These are phyloP conservation scores for Leccinum broughii DNA, from an alignment of 768 basidiomycete genomes.

Conservation along the genomic window DNA sequence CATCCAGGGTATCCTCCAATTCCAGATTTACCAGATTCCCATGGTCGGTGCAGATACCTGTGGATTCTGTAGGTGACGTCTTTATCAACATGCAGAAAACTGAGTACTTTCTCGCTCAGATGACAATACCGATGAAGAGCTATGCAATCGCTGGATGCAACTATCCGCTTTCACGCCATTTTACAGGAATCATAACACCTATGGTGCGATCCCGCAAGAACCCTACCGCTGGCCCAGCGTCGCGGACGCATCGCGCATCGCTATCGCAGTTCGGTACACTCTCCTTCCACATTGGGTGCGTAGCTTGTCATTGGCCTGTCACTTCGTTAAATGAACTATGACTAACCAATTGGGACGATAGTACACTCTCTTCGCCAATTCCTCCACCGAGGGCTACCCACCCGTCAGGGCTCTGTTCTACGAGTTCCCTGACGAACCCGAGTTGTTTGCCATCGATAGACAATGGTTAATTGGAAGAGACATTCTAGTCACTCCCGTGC, in stretches of 20 bases:
- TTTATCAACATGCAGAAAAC: not conserved
- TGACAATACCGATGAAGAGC: slow-evolving; percentile 72
- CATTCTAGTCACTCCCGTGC: slow-evolving; percentile 74
- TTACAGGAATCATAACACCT: slow-evolving; percentile 72
- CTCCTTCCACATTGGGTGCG: slow-evolving; percentile 76
- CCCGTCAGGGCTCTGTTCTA: slow-evolving; percentile 75
- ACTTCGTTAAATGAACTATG: not conserved
- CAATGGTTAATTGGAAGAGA: slow-evolving; percentile 74
- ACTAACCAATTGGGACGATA: slow-evolving; percentile 35
- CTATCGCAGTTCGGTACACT: slow-evolving; percentile 64
- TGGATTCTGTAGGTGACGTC: slow-evolving; percentile 25
- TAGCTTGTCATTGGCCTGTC: not conserved
- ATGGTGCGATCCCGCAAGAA: slow-evolving; percentile 69
- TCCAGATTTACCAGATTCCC: slow-evolving; percentile 79
- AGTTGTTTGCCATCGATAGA: slow-evolving; percentile 56
- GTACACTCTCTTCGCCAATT: slow-evolving; percentile 72
- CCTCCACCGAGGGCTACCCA: slow-evolving; percentile 60
- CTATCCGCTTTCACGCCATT: slow-evolving; percentile 77
- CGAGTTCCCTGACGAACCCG: slow-evolving; percentile 71
- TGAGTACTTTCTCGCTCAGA: slow-evolving; percentile 9
- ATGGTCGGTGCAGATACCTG: slow-evolving; percentile 76
- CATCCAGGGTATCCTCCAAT: slow-evolving; percentile 77
- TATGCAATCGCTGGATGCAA: slow-evolving; percentile 85
- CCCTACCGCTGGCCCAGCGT: slow-evolving; percentile 79
- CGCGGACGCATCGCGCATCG: slow-evolving; percentile 67